Evolutionary conservation across 1,284 basidiomycete species (phyloP).

Genomic region (Malassezia psittaci): DNA sequence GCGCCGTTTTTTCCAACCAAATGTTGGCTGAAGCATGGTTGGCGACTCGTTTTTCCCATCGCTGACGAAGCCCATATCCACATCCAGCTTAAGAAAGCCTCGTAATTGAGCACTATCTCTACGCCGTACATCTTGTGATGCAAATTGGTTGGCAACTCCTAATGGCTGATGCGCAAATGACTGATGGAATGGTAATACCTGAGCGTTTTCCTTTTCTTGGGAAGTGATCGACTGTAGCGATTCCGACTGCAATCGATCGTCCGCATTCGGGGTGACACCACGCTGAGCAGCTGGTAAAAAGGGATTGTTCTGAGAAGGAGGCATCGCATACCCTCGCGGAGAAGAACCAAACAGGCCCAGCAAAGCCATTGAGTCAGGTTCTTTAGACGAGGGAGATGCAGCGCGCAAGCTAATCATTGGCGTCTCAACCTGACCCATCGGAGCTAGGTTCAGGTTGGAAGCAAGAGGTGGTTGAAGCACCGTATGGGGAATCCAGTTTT

Average conservation of each 20-base stretch:
- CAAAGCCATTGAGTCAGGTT: not conserved
- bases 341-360: constrained; percentile 1
- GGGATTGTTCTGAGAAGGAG: not conserved
- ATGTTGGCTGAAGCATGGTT: constrained; percentile 9
- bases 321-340: not conserved
- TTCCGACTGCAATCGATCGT: not conserved
- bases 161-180: not conserved
- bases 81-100: constrained; percentile 14
- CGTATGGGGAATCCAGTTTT: not conserved
- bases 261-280: not conserved
- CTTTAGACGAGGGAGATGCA: not conserved
- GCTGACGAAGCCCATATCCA: constrained; percentile 13
- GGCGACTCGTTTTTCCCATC: constrained; percentile 13
- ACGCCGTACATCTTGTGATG: not conserved
- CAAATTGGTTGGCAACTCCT: not conserved
- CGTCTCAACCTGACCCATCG: not conserved
- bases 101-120: constrained; percentile 2
- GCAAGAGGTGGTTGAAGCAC: not conserved
- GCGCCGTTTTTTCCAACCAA: constrained; percentile 14
- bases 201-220: not conserved
- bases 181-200: not conserved
- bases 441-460: not conserved
- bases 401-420: not conserved
- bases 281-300: not conserved
- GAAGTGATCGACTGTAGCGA: not conserved